Percentiles rank a stretch among this genome's conserved stretches.
Conservation (phyloP, 164 flowering plant species). For the Tinospora cordifolia region DNA sequence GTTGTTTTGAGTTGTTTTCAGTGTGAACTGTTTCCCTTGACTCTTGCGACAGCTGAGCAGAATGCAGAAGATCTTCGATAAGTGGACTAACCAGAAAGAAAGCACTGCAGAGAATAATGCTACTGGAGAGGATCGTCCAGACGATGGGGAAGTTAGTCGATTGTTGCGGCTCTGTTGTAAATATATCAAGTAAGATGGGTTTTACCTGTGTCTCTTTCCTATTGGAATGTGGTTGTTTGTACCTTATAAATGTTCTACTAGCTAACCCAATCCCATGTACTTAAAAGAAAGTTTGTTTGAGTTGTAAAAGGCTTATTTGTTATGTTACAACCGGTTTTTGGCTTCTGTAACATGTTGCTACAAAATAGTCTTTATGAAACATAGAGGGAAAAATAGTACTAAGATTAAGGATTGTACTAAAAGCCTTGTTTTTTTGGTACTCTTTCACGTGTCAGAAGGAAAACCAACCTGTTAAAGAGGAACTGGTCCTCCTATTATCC, state of each 20-base stretch:
- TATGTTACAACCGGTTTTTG: not conserved
- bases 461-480: no score
- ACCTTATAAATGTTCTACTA: not conserved
- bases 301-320: not conserved
- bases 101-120: conserved; percentile 5
- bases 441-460: no score
- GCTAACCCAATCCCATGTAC: no score
- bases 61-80: conserved; percentile 39
- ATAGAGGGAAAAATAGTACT: no score
- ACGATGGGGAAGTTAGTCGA: conserved; percentile 30
- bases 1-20: not conserved
- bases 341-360: not conserved
- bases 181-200: conserved; percentile 20
- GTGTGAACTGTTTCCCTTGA: conserved; percentile 29
- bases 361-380: no score
- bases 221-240: not conserved
- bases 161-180: conserved; percentile 47
- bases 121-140: conserved; percentile 15
- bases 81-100: conserved; percentile 37
- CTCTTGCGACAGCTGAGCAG: conserved; percentile 40
- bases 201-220: not conserved
- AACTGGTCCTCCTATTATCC: no score
- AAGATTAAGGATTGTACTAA: no score
- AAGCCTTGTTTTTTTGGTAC: no score
- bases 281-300: no score